Percentiles rank a stretch among this genome's conserved stretches.
Evolutionary conservation across 768 basidiomycete species (phyloP).

Genomic region (Ramaria sp.): DNA sequence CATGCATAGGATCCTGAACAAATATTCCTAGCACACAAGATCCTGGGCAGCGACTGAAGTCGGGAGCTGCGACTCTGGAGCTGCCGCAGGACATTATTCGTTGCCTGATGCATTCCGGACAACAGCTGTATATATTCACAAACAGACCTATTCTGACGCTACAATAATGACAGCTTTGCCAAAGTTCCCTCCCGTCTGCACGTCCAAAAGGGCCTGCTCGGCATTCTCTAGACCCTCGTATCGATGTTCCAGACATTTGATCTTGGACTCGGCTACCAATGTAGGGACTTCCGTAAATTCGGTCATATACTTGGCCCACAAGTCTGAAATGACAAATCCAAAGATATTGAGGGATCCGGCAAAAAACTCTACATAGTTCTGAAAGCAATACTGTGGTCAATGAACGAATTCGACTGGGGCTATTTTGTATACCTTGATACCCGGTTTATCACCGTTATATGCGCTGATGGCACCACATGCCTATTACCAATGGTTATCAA

Average conservation of each 20-base stretch:
- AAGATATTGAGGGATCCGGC: constrained; percentile 31
- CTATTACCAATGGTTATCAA: constrained; percentile 6
- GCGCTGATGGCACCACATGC: constrained; percentile 22
- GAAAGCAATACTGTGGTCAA: background rate
- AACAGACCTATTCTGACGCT: background rate
- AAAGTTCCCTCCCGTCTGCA: constrained; percentile 25
- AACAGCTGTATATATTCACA: too few species aligned
- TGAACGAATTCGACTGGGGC: too few species aligned
- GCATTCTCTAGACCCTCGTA: constrained; percentile 32
- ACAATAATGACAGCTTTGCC: constrained; percentile 25
- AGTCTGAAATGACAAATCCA: constrained; percentile 34
- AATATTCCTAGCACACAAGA: too few species aligned
- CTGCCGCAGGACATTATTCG: too few species aligned
- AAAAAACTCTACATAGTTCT: constrained; percentile 32
- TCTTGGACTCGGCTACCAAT: constrained; percentile 32
- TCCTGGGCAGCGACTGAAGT: too few species aligned
- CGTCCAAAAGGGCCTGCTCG: constrained; percentile 27
- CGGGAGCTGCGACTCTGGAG: too few species aligned
- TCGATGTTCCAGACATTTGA: constrained; percentile 38
- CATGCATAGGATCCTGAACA: too few species aligned
- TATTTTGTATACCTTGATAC: constrained; percentile 15
- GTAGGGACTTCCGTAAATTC: constrained; percentile 31
- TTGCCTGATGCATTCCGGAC: too few species aligned
- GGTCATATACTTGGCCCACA: constrained; percentile 4
- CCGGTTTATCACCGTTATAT: constrained; percentile 19